phyloP scores from a whole-genome alignment of 1,284 basidiomycete species.

The Leccinum ponderosum region DNA sequence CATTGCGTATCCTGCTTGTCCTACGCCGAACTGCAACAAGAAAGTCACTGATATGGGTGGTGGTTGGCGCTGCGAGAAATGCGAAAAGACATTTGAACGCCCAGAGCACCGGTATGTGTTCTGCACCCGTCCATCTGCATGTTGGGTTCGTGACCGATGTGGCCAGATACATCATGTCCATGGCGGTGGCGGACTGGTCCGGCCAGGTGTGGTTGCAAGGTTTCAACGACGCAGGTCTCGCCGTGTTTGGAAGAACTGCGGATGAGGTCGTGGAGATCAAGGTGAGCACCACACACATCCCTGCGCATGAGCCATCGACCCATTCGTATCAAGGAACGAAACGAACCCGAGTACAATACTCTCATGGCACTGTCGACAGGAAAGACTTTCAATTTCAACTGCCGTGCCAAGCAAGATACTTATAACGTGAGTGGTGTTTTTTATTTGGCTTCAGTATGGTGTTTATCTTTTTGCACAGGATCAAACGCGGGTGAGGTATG shows the following conservation, averaged over 20 bases:
- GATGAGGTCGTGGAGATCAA: constrained; percentile 78
- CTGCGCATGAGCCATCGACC: not conserved
- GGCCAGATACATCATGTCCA: constrained; percentile 82
- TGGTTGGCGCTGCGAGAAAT: constrained; percentile 94
- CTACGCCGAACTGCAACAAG: constrained; percentile 83
- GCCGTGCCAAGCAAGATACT: constrained; percentile 86
- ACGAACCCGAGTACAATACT: constrained; percentile 63
- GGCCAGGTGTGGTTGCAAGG: constrained; percentile 92
- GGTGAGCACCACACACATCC: constrained; percentile 32
- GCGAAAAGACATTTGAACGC: constrained; percentile 68
- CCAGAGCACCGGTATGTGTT: constrained; percentile 79
- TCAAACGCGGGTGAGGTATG: constrained; percentile 77
- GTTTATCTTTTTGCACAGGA: constrained; percentile 51
- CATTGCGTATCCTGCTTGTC: constrained; percentile 91
- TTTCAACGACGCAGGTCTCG: constrained; percentile 91
- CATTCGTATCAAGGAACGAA: constrained; percentile 50
- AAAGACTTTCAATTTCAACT: constrained; percentile 80
- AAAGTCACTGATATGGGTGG: constrained; percentile 78
- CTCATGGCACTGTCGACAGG: constrained; percentile 70
- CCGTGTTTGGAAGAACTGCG: constrained; percentile 79
- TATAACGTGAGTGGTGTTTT: constrained; percentile 65
- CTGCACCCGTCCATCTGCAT: not conserved
- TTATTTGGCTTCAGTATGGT: not conserved
- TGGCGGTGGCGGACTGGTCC: constrained; percentile 89
- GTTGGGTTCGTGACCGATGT: constrained; percentile 2